Conservation (phyloP, 129 eudicot genomes). For the Artemisia annua region DNA sequence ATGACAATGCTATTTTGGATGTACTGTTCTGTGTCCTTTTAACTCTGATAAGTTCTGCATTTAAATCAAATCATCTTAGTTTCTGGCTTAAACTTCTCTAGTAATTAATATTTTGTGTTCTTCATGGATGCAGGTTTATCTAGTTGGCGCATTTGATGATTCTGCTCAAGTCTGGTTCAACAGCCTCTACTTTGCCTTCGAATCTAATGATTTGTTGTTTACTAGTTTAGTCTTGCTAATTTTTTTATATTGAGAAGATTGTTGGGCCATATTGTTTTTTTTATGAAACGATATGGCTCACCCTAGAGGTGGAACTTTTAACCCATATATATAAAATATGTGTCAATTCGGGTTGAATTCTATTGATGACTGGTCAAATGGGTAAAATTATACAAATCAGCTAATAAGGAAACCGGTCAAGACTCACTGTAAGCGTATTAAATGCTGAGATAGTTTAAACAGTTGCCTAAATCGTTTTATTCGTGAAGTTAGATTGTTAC, state of each 20-base stretch:
- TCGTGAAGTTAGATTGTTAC: neutral
- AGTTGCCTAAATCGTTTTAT: neutral
- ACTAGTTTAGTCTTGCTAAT: neutral
- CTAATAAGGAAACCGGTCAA: constrained; percentile 4
- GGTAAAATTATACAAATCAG: neutral
- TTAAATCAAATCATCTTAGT: neutral
- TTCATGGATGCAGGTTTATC: constrained; percentile 69
- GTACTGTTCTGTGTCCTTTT: constrained; percentile 38
- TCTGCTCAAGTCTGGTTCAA: constrained; percentile 52
- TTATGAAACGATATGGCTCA: constrained; percentile 6
- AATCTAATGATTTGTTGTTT: constrained; percentile 15
- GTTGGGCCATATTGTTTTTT: constrained; percentile 4
- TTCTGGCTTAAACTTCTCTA: constrained; percentile 8
- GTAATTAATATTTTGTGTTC: constrained; percentile 11
- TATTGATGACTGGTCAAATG: neutral
- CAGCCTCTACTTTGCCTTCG: constrained; percentile 38
- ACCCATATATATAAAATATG: neutral
- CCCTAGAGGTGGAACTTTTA: neutral
- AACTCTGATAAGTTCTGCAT: neutral
- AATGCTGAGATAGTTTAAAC: neutral
- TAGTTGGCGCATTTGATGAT: constrained; percentile 85
- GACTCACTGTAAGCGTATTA: neutral
- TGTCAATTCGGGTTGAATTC: neutral
- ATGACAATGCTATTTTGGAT: constrained; percentile 52
- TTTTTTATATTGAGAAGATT: constrained; percentile 7